phyloP scores from a whole-genome alignment of 306 rosid species.

The Quercus berberidifolia region DNA sequence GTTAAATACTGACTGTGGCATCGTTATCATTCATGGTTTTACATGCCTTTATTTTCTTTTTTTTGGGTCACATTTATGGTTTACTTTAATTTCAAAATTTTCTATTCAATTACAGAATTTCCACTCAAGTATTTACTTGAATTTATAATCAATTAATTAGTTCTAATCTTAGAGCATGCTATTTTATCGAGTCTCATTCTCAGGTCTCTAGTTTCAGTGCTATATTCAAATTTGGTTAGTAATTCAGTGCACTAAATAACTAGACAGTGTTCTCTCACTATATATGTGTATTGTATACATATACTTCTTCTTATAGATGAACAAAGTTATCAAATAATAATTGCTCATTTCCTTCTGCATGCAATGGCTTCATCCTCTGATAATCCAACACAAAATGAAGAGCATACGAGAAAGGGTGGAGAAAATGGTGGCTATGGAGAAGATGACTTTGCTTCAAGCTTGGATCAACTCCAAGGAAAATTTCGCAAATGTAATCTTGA shows the following conservation, averaged over 20 bases:
- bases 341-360: background rate
- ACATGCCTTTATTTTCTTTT: background rate
- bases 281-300: background rate
- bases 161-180: no score
- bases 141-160: no score
- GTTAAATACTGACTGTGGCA: background rate
- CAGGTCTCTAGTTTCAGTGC: no score
- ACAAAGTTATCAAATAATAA: background rate
- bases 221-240: no score
- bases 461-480: background rate
- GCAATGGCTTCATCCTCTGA: background rate
- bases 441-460: background rate
- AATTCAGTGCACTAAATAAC: background rate
- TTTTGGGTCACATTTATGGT: no score
- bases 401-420: background rate
- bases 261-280: background rate
- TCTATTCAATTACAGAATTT: no score
- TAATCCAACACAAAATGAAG: background rate
- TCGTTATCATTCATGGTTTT: background rate
- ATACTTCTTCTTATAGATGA: no score
- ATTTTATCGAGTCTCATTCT: no score
- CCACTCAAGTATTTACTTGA: no score
- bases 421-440: background rate
- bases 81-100: no score
- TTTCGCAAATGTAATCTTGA: background rate